Base-by-base conservation (phyloP, 2,329 filamentous ascomycete genomes). In the Xylariaceae sp. region DNA sequence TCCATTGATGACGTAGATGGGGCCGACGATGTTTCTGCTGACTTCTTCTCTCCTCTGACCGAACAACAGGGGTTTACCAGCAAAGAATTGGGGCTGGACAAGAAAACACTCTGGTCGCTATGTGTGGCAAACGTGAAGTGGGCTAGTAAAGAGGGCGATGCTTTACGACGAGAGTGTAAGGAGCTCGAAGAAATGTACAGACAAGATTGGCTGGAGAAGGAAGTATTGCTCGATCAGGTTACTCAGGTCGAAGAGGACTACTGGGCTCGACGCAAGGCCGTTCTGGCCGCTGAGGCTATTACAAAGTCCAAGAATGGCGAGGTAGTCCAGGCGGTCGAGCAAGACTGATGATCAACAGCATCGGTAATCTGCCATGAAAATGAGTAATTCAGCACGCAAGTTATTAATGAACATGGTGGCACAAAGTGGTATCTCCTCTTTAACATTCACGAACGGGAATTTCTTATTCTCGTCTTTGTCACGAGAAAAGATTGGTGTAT, bases 171-270 rank as follows among this genome's bases (percentile, higher is more conserved):
- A 41, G 82, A 89, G 60, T 79, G 81, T 51, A 79, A 82, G 49
- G 67, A 69, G 33, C 75, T 85, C 62, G 85, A 91, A 61, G 76
- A 78, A 28, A 56, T 73, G 11, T 82, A 85, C 62, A 79, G 79
- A 60, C 73, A 80, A 47, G 85, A 89, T 59, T 93, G 87, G 87
- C 68, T 80, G 12, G 81, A 87, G 64, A 91, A 91, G 64, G 87
- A 93, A 64, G 74, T 87, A 22, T 64, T 91, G 15, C 64, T 93
- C n/a, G 79, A 87, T 43, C 87, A 89, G 56, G 74, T 85, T 24
- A 74, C 88, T 52, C 64, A 74, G 54, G 74, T 70, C 54, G 87
- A 91, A 60, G 71, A 78, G 26, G 79, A 83, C 60, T 81, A 83
- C 67, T 78, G 81, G 52, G 68, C 74, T 42, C 70, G 79, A 39